Conservation (phyloP, 2,329 filamentous ascomycete species). For the Stachybotrys chlorohalonatus region DNA sequence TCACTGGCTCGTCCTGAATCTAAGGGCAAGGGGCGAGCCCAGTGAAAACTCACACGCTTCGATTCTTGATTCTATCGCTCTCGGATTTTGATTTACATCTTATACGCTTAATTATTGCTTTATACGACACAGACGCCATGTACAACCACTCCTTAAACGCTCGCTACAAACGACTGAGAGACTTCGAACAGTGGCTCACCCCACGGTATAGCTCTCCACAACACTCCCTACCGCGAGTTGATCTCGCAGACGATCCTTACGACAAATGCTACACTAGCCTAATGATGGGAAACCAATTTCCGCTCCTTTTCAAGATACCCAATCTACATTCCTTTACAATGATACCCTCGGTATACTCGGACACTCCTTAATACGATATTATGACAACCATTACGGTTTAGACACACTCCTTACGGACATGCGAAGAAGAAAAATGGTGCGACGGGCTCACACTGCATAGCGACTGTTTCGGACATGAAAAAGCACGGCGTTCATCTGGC, state of each 20-base stretch:
- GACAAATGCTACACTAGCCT: constrained; percentile 3
- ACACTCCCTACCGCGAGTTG: constrained; percentile 19
- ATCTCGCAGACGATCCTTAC: constrained; percentile 21
- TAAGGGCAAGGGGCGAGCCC: constrained; percentile 25
- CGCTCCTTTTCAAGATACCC: constrained; percentile 22
- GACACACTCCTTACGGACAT: constrained; percentile 36
- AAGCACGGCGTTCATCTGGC: constrained; percentile 16
- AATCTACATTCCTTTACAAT: constrained; percentile 18
- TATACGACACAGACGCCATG: constrained; percentile 24
- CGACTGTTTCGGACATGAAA: constrained; percentile 28
- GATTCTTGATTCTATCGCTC: constrained; percentile 7
- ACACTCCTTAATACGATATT: constrained; percentile 27
- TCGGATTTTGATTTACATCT: constrained; percentile 7
- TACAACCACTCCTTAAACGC: constrained; percentile 26
- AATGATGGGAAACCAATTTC: constrained; percentile 5
- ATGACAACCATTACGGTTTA: constrained; percentile 28
- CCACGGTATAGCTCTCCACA: background rate
- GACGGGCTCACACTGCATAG: constrained; percentile 40
- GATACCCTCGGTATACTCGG: constrained; percentile 19
- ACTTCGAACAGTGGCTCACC: background rate
- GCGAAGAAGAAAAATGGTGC: constrained; percentile 14
- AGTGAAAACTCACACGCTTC: constrained; percentile 15
- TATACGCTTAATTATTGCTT: constrained; percentile 9
- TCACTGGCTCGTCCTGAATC: constrained; percentile 21
- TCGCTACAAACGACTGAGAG: constrained; percentile 17